Evolutionary conservation across 495 filamentous ascomycete genomes (phyloP), one percentile per base, ranked within the genome.

Genomic region (Daldinia grandis): DNA sequence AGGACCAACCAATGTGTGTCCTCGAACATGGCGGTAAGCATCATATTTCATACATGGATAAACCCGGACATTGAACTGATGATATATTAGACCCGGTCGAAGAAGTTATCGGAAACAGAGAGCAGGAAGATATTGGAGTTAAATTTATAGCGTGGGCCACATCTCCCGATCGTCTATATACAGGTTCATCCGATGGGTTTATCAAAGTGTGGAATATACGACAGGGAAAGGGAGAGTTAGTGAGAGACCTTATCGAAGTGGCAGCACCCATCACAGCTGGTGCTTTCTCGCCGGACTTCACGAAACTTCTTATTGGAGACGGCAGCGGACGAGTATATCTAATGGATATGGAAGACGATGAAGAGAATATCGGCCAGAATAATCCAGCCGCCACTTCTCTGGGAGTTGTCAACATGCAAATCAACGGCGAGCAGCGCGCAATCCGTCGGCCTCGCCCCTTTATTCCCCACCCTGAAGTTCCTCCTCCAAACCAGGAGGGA

Each of bases 161-260:
- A 3, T 85, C 84, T 0, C 79, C 84, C 5, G 87, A 91, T 55
- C 83, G 91, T 0, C 87, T 98, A 50, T 97, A 94, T 73, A 97
- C 92, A n/a, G 95, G 94, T 2, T 90, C 90, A 3, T 95, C 93
- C 0, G 95, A 99, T 74, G 95, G 95, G 1, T 82, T 91, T 0
- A 83, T 99, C 6, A 97, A 93, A 61, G 85, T 88, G 19, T 99
- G 95, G 95, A 88, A 98, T 74, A 83, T 96, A 21, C 80, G 81
- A 19, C 77, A 80, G 1, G 66, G 68, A 2, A 83, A 83, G 49
- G 85, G 85, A 21, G 84, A 89, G 3, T 84, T 91, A 30, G 83
- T 97, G n/a, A 78, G 85, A 25, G 85, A 94, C 47, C 74, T 88
- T 0, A 74, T 86, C 2, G 78, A 81, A 61, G 74, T 82, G 6